Conservation (phyloP, 768 basidiomycete genomes). For the Boletus sp. region DNA sequence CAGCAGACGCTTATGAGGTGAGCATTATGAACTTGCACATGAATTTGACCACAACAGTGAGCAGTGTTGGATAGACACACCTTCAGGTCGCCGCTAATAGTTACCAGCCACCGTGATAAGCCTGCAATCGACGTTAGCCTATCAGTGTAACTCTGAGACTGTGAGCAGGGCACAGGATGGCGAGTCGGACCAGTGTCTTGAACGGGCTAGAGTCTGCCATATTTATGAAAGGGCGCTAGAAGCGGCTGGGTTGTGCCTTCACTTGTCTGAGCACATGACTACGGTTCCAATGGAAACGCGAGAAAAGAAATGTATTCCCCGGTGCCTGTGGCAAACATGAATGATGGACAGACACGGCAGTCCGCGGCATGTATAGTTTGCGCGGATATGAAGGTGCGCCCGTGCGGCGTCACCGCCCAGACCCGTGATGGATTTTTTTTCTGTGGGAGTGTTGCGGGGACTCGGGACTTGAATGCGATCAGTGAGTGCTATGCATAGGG, state of each 20-base stretch:
- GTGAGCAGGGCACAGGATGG: background rate
- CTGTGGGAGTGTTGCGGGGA: background rate
- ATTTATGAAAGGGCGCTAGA: background rate
- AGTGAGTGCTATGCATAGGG: slow-evolving; percentile 7
- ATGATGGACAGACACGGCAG: slow-evolving; percentile 23
- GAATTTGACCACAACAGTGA: background rate
- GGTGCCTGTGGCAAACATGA: slow-evolving; percentile 30
- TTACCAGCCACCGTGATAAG: background rate
- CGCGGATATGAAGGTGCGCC: slow-evolving; percentile 33
- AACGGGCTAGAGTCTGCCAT: background rate
- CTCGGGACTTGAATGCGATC: slow-evolving; percentile 4
- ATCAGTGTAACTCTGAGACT: background rate
- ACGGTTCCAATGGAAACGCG: slow-evolving; percentile 25
- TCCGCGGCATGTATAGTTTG: slow-evolving; percentile 26
- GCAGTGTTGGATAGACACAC: background rate
- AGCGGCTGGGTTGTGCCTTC: slow-evolving; percentile 1
- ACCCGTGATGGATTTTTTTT: background rate
- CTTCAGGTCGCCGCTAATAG: background rate
- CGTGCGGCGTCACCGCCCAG: slow-evolving; percentile 14
- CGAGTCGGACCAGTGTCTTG: background rate
- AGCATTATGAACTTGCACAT: background rate
- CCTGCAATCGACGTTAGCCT: background rate
- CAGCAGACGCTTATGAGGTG: background rate
- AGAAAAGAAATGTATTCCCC: slow-evolving; percentile 20
- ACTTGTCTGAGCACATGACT: slow-evolving; percentile 14